Conservation (phyloP, 225 moss, liverwort and hornwort genomes). For the Bryoerythrophyllum caledonicum region DNA sequence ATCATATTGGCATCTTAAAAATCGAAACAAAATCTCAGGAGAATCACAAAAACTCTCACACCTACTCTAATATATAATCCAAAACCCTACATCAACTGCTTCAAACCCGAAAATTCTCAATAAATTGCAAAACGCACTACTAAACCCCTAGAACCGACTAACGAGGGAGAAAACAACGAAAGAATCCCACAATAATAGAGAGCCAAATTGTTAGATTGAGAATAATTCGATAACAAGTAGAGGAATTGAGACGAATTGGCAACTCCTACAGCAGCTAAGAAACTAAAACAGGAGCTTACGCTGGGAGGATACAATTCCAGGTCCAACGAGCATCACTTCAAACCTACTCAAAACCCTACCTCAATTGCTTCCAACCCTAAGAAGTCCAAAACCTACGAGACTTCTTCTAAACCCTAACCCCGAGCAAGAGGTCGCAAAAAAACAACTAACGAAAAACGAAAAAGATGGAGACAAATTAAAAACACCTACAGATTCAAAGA, state of each 20-base stretch:
- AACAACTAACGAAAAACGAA: background rate
- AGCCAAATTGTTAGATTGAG: background rate
- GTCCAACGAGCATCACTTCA: background rate
- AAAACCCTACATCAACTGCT: too few relatives aligned
- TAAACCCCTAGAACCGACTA: background rate
- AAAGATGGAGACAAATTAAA: background rate
- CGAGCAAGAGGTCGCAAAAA: background rate
- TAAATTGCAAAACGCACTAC: background rate
- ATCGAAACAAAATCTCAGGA: background rate
- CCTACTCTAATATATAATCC: background rate
- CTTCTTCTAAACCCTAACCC: conserved; percentile 33
- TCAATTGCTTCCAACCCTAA: background rate
- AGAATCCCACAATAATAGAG: background rate
- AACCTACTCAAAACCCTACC: background rate
- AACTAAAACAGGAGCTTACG: too few relatives aligned
- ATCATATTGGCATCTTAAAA: background rate
- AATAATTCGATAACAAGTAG: background rate
- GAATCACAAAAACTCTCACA: background rate
- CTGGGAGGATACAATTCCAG: too few relatives aligned
- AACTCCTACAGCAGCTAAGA: too few relatives aligned
- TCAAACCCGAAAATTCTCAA: background rate
- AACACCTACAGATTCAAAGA: background rate
- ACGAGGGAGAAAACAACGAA: background rate
- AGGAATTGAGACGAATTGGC: too few relatives aligned
- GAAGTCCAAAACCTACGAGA: background rate